phyloP scores from a whole-genome alignment of 2,329 filamentous ascomycete species.

The Daldinia eschscholtzii region DNA sequence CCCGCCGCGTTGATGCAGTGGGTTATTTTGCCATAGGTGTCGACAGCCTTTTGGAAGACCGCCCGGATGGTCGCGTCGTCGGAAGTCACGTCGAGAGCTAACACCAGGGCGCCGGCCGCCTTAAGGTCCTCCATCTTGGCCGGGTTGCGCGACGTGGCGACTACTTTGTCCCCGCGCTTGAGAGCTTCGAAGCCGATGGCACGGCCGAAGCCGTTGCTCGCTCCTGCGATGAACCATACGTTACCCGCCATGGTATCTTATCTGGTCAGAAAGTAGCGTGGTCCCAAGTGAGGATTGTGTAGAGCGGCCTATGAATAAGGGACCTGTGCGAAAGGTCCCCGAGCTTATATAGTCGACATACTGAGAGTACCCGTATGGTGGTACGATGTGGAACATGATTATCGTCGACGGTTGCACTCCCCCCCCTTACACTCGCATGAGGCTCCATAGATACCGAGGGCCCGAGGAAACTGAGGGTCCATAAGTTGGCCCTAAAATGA shows the following conservation, averaged over 20 bases:
- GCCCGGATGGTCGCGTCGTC: constrained; percentile 54
- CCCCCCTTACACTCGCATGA: background rate
- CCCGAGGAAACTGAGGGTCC: background rate
- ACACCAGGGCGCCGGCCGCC: constrained; percentile 57
- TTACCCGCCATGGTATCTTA: constrained; percentile 42
- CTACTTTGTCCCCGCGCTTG: constrained; percentile 61
- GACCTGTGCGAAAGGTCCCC: background rate
- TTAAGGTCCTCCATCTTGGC: constrained; percentile 58
- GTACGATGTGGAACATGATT: background rate
- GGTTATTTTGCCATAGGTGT: constrained; percentile 57
- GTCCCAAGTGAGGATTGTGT: background rate
- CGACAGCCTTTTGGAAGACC: constrained; percentile 52
- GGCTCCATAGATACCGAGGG: background rate
- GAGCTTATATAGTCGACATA: background rate
- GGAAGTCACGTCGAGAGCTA: constrained; percentile 63
- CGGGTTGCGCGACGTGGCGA: constrained; percentile 63
- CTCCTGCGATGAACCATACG: constrained; percentile 67
- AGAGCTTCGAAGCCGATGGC: constrained; percentile 60
- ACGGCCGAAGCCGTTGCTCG: constrained; percentile 65
- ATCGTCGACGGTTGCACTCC: background rate
- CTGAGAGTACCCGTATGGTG: background rate
- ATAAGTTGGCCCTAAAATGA: background rate
- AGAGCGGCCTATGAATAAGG: background rate
- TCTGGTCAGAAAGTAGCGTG: background rate
- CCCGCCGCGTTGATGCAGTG: constrained; percentile 64